Evolutionary conservation across 768 basidiomycete genomes (phyloP).

Genomic region (Punctularia strigosozonata): DNA sequence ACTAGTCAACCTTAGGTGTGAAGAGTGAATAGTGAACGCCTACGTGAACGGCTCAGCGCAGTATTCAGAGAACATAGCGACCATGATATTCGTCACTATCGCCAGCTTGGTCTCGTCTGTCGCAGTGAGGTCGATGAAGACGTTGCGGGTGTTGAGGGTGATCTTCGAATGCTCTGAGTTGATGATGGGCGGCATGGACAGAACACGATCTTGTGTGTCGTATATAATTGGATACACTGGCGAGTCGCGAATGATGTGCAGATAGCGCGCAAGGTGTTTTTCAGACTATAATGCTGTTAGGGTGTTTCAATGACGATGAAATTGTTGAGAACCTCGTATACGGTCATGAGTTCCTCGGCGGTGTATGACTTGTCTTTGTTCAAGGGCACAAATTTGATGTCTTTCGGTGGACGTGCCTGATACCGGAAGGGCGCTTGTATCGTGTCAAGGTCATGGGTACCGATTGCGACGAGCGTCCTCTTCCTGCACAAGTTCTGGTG

Average conservation of each 20-base stretch:
- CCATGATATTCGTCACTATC: slow-evolving; percentile 89
- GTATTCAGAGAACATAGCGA: slow-evolving; percentile 98
- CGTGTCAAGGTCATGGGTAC: slow-evolving; percentile 94
- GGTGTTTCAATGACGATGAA: background rate
- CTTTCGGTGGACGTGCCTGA: slow-evolving; percentile 66
- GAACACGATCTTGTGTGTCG: slow-evolving; percentile 74
- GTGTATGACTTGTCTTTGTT: slow-evolving; percentile 70
- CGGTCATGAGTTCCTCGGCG: slow-evolving; percentile 83
- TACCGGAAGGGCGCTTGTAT: slow-evolving; percentile 82
- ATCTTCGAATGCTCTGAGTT: slow-evolving; percentile 98
- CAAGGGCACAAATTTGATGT: slow-evolving; percentile 87
- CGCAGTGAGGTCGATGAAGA: slow-evolving; percentile 96
- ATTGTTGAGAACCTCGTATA: slow-evolving; percentile 68
- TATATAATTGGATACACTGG: slow-evolving; percentile 98
- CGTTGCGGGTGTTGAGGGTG: slow-evolving; percentile 80
- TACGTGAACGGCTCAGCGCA: slow-evolving; percentile 88
- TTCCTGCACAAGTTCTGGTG: slow-evolving; percentile 92
- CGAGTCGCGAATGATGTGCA: slow-evolving; percentile 88
- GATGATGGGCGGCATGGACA: slow-evolving; percentile 98
- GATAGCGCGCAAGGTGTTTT: slow-evolving; percentile 80
- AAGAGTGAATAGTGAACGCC: slow-evolving; percentile 18
- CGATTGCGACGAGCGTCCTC: slow-evolving; percentile 88
- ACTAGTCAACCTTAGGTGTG: slow-evolving; percentile 1
- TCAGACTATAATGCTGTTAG: slow-evolving; percentile 47
- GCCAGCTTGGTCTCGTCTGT: slow-evolving; percentile 94